Evolutionary conservation across 2,329 filamentous ascomycete species (phyloP), one percentile per base, ranked within the genome.

Genomic region (Colletotrichum sp.): DNA sequence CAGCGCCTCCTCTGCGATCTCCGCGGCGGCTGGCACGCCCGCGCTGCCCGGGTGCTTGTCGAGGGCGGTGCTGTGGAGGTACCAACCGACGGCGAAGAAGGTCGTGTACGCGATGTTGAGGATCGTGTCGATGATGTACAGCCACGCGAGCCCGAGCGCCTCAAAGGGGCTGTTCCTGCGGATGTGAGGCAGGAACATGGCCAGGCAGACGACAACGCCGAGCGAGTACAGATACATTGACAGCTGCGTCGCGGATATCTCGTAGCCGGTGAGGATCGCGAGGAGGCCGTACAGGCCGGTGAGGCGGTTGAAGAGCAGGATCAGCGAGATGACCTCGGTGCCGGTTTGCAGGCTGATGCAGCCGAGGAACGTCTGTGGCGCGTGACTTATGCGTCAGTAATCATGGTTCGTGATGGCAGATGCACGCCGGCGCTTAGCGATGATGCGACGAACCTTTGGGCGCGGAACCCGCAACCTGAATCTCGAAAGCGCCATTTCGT

Each of bases 141-240:
- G 87, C 89, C 95, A 98, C 5, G 95, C 95, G 66, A 98, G 90
- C 4, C 92, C 90, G 31, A 98, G 88, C 78, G 92, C 94, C 80
- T 97, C 92, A 70, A 98, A 90, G 2, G 95, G 94, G 34, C 90
- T 92, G 79, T 95, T 93, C 78, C 91, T 90, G 76, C 94, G 93
- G 81, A 98, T 94, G 81, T 97, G 93, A 63, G 94, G 94, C 79
- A 94, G 90, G 62, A 98, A 92, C 79, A 91, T 90, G 66, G 90
- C 87, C 77, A 94, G 90, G 59, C 93, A 84, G 76, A 89, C 86
- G 76, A 98, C 91, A 33, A 94, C 90, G 76, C 90, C 78, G 75
- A 97, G 89, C 31, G 94, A 97, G 88, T 98, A 98, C 63, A 98
- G 89, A 87, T 98, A 98, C 89, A 97, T 97, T 72, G 93, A 94